Evolutionary conservation across 1,139 yeast genomes (phyloP).

Genomic region (Eremothecium sinecaudum): DNA sequence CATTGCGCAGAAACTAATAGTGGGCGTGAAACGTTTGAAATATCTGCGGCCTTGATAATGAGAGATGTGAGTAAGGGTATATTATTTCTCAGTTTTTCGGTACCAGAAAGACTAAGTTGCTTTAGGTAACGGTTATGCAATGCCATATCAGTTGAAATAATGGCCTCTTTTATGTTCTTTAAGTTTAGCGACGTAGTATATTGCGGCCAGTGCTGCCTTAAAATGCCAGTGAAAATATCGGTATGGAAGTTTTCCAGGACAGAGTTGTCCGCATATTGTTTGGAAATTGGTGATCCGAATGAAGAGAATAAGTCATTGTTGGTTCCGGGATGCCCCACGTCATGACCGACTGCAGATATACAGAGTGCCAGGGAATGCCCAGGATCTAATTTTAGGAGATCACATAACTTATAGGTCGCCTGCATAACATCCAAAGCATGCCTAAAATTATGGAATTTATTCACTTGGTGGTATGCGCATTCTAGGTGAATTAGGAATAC

Average conservation of each 20-base stretch:
- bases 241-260: constrained; percentile 80
- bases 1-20: constrained; percentile 69
- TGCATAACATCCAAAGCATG: constrained; percentile 95
- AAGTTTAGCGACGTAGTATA: constrained; percentile 22
- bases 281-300: constrained; percentile 57
- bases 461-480: constrained; percentile 71
- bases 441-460: constrained; percentile 88
- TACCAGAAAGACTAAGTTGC: constrained; percentile 15
- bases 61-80: constrained; percentile 47
- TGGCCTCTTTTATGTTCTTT: constrained; percentile 31
- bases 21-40: constrained; percentile 82
- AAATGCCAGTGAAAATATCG: constrained; percentile 55
- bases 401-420: constrained; percentile 43
- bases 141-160: constrained; percentile 92
- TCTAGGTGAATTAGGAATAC: constrained; percentile 34
- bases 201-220: constrained; percentile 56
- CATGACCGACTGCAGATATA: constrained; percentile 88
- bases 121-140: constrained; percentile 67
- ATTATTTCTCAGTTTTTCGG: constrained; percentile 13
- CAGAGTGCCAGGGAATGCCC: constrained; percentile 33
- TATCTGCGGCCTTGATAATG: constrained; percentile 86
- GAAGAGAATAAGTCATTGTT: constrained; percentile 65
- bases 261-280: constrained; percentile 52
- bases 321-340: constrained; percentile 92
- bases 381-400: constrained; percentile 6